Base-by-base conservation (phyloP, 1,284 basidiomycete genomes). In the Phylloporus sp. region DNA sequence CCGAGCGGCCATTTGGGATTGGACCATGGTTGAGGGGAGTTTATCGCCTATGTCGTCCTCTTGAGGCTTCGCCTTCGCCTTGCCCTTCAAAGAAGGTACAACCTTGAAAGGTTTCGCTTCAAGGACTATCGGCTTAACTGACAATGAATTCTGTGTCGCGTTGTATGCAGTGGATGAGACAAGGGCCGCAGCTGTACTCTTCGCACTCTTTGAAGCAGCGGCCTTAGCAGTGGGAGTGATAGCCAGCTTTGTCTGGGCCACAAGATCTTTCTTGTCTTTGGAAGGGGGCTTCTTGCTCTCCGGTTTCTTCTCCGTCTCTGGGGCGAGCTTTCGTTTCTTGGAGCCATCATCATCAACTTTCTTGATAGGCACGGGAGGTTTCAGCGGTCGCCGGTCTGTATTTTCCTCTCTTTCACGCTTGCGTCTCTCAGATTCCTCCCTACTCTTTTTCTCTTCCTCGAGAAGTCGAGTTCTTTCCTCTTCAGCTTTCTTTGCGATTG, bases 381-480 rank as follows among this genome's bases (percentile, higher is more conserved):
- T 82, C 39, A 85, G 72, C 2, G 85, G 84, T 56, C 88, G 85
- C 74, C 92, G 93, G 66, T 90, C 89, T 4, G 89, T 89, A 66
- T 85, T 83, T 72, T 94, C 92, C 70, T 94, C 93, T 56, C 90
- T 86, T 73, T 93, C 92, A 69, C 89, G 87, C 76, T 92, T 93
- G 57, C 91, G 85, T 61, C 86, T 85, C 68, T 94, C 92, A 19
- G 81, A 80, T 66, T 94, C 92, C 58, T 92, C 92, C 73, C 87
- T 92, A 66, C 84, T 77, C 78, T 88, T 93, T 74, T 85, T 87
- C 72, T 94, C 91, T 71, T 90, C 86, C 68, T 94, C 91, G 57
- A 85, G 77, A 27, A 83, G 80, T 53, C 86, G 87, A 3, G 84
- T 81, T 75, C 89, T 92, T 74, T 94, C 92, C 74, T 94, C 93